Base-by-base conservation (phyloP, 2,329 filamentous ascomycete genomes). In the Aspergillus amoenus region DNA sequence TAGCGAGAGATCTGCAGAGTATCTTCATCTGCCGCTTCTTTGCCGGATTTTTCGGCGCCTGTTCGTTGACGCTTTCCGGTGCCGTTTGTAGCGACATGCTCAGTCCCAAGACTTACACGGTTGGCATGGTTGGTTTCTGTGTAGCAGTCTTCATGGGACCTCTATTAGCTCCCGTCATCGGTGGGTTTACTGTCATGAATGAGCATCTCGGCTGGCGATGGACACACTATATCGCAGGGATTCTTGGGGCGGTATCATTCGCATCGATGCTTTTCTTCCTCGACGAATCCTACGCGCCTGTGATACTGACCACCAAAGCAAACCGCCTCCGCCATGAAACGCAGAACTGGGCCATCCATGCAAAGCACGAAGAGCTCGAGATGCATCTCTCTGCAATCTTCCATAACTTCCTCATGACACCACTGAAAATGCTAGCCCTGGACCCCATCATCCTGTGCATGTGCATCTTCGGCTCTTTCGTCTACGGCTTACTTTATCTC, bases 401-500 rank as follows among this genome's bases (percentile, higher is more conserved):
- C 27, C 27, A 30, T 4, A 30, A 30, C 9, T 30, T 30, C 3
- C 27, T 30, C 8, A 30, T 30, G 9, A 30, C 9, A 30, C 27
- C 27, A 4, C 27, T 30, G 9, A 30, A 30, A 9, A 30, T 30
- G 27, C 27, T 76, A 0, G 68, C 78, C 60, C 74, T 79, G 11
- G 27, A 30, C 27, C 27, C 27, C 9, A 30, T 30, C 9, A 11
- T 30, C 27, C 63, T 78, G 6, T 66, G 74, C 15, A 22, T 65
- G 60, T 58, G 59, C 67, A 78, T 59, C 63, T 77, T 60, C 45
- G 57, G 52, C 7, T 24, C 59, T 7, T 65, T 65, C 34, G 52
- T 64, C 5, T 80, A 78, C 57, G 76, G 71, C 5, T 60, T 79
- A 6, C 68, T 80, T 3, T 80, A 79, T 63, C 68, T 79, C 55